Evolutionary conservation across 78 protist species (phyloP).

Genomic region (Cavenderia fasciculata): DNA sequence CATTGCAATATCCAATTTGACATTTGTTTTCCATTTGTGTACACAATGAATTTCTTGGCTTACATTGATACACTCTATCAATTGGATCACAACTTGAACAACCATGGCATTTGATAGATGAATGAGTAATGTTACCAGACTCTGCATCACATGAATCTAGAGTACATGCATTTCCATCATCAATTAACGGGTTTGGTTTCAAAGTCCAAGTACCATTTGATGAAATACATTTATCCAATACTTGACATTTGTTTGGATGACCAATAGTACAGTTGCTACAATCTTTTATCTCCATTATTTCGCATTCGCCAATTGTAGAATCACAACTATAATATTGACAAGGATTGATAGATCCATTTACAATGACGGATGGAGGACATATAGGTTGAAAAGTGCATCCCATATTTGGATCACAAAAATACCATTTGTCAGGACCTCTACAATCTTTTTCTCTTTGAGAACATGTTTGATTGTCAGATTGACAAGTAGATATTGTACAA

Average conservation of each 20-base stretch:
- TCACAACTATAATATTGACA: background rate
- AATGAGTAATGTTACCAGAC: slow-evolving; percentile 31
- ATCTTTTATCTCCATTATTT: background rate
- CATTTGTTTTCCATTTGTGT: too few relatives aligned
- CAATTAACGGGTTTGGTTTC: background rate
- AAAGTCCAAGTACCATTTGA: background rate
- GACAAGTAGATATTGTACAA: too few relatives aligned
- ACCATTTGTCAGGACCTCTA: background rate
- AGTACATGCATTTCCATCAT: slow-evolving; percentile 41
- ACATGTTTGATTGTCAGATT: too few relatives aligned
- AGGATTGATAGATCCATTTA: background rate
- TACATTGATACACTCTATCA: background rate
- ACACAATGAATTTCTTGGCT: too few relatives aligned
- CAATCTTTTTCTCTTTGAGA: too few relatives aligned
- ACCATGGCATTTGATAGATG: background rate
- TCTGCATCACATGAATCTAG: background rate
- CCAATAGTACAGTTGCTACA: background rate
- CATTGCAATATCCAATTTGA: too few relatives aligned
- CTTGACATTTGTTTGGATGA: background rate
- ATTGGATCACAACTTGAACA: slow-evolving; percentile 10
- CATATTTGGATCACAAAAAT: background rate
- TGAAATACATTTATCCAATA: background rate
- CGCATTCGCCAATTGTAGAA: background rate
- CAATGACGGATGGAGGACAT: background rate
- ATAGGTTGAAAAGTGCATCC: background rate